These are phyloP conservation scores for Ceratobasidium theobromae DNA, from an alignment of 1,284 basidiomycete genomes.

Conservation along the genomic window DNA sequence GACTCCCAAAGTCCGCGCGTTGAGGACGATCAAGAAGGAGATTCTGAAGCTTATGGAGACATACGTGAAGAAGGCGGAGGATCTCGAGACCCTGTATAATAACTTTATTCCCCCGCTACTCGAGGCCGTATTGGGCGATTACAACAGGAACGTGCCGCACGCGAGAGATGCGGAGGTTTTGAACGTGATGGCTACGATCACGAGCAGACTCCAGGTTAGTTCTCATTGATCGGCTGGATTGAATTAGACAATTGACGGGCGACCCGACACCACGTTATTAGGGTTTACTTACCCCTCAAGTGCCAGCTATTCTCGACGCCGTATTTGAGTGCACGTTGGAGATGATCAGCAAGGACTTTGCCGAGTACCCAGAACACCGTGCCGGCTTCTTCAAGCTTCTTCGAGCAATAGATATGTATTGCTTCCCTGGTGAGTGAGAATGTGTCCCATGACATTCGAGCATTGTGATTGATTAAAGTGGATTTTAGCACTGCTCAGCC, in stretches of 20 bases:
- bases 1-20: conserved; percentile 92
- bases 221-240: neutral
- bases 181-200: conserved; percentile 98
- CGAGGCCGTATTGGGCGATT: conserved; percentile 96
- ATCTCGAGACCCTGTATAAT: conserved; percentile 87
- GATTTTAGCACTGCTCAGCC: neutral
- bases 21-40: conserved; percentile 99
- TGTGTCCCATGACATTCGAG: too few relatives aligned
- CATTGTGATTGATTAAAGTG: too few relatives aligned
- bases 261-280: conserved; percentile 77
- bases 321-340: conserved; percentile 96
- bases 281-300: conserved; percentile 88
- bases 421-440: conserved; percentile 91
- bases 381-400: conserved; percentile 97
- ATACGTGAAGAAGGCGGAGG: conserved; percentile 95
- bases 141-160: conserved; percentile 90
- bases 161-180: conserved; percentile 97
- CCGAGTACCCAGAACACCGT: conserved; percentile 97
- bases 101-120: conserved; percentile 95
- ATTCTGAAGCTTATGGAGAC: conserved; percentile 97
- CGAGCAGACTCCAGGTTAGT: conserved; percentile 78
- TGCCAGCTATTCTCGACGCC: conserved; percentile 94
- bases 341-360: conserved; percentile 99
- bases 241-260: conserved; percentile 47
- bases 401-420: conserved; percentile 89